Evolutionary conservation across 2,329 filamentous ascomycete genomes (phyloP), one percentile per base, ranked within the genome.

Genomic region (Esteya vermicola): DNA sequence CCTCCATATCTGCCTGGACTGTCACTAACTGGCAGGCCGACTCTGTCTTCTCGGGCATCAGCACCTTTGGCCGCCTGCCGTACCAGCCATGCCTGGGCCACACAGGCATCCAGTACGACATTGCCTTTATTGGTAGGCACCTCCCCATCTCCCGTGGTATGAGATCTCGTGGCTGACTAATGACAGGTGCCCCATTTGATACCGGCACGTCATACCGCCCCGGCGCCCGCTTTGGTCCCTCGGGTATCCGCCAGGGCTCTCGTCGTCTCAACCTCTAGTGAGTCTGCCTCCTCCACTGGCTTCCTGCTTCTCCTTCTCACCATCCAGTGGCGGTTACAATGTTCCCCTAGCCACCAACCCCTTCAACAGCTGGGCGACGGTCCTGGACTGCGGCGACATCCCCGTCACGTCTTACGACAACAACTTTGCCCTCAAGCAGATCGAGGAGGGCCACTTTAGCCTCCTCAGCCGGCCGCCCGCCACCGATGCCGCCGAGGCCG

Each of bases 391-490:
- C 54, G 84, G 84, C 44, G 83, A 91, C 54, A 84, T 89, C 36
- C 83, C 83, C 0, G 83, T 91, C 4, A 89, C 82, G 10, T 88
- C 81, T 75, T 86, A 88, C 50, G 85, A 93, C 58, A 91, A 91
- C 54, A 69, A 72, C 3, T 91, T 75, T 58, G 85, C 85, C 8
- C 74, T 93, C 20, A 70, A 80, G 45, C 85, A 93, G 55, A 91
- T 93, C 39, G 85, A 93, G 55, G 75, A 89, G 58, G 85, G 85
- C 9, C 85, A 93, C 60, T 79, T 82, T 57, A 71, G 68, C 45
- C 72, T 93, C 44, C 64, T 91, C 9, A 79, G 78, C 46, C 78
- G 84, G 27, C 59, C 68, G 2, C 85, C 84, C 0, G 70, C 68
- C 35, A 89, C 83, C 2, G 67, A 83, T 47, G 73, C 81, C 3